Percentiles rank a stretch among this genome's conserved stretches.
Conservation (phyloP, 148 eudicot genomes). For the Rhododendron ferrugineum region DNA sequence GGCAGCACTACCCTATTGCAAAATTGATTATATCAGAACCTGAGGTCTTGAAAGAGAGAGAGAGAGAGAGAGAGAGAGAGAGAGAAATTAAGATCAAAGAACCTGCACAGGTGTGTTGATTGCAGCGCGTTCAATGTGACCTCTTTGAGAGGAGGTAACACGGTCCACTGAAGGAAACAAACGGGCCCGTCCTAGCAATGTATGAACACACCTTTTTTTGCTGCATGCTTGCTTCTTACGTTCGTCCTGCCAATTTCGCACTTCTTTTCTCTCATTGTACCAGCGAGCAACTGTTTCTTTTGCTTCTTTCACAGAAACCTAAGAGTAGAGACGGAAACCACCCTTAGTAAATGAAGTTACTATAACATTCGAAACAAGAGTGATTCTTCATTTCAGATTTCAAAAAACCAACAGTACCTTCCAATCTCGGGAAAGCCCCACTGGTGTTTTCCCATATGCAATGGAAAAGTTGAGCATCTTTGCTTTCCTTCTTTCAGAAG, state of each 20-base stretch:
- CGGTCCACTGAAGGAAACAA: conserved; percentile 54
- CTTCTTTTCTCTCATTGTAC: conserved; percentile 89
- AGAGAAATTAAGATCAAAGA: neutral
- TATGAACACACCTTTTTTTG: conserved; percentile 41
- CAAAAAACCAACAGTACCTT: conserved; percentile 42
- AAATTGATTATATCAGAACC: neutral
- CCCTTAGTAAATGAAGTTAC: neutral
- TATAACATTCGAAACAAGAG: neutral
- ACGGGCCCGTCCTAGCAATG: conserved; percentile 90
- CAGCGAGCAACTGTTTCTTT: conserved; percentile 82
- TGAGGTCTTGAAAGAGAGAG: neutral
- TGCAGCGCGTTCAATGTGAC: conserved; percentile 96
- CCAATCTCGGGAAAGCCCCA: conserved; percentile 96
- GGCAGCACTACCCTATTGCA: conserved; percentile 88
- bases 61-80: neutral
- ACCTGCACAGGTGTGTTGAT: conserved; percentile 99
- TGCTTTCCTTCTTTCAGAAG: conserved; percentile 96
- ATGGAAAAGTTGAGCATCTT: conserved; percentile 99
- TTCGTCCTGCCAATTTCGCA: conserved; percentile 66
- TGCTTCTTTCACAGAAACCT: conserved; percentile 94
- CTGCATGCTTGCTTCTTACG: conserved; percentile 60
- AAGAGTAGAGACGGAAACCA: conserved; percentile 1
- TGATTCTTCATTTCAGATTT: neutral
- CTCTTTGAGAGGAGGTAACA: conserved; percentile 39
- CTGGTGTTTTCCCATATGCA: conserved; percentile 89